A percentile compares a stretch with the other conserved stretches of the same genome.
Evolutionary conservation across 345 rosid species (phyloP).

Genomic region (Populus nigra): DNA sequence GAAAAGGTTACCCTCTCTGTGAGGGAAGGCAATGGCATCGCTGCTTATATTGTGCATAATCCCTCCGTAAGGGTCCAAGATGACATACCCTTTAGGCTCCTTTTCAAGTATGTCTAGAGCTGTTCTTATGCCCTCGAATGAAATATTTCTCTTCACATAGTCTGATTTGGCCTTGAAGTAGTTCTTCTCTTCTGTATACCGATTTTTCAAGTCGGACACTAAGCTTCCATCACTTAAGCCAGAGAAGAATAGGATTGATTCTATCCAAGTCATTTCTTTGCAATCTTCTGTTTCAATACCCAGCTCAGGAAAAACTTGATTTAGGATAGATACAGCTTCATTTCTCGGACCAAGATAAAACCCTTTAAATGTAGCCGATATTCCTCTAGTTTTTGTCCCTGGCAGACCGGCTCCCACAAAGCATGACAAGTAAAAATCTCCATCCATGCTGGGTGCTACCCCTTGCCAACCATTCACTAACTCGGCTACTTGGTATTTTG

Average conservation of each 20-base stretch:
- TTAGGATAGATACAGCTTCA: slow-evolving; percentile 3
- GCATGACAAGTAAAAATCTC: slow-evolving; percentile 25
- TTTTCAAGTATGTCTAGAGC: slow-evolving; percentile 18
- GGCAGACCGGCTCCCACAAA: slow-evolving; percentile 27
- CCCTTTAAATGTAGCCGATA: slow-evolving; percentile 31
- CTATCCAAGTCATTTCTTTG: slow-evolving; percentile 32
- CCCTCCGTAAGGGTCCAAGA: slow-evolving; percentile 32
- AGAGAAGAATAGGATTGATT: slow-evolving; percentile 24
- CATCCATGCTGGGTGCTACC: slow-evolving; percentile 14
- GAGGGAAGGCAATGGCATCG: slow-evolving; percentile 30
- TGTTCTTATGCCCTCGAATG: slow-evolving; percentile 4
- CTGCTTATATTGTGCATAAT: slow-evolving; percentile 18
- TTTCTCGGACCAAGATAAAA: slow-evolving; percentile 21
- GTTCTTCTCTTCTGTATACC: slow-evolving; percentile 5
- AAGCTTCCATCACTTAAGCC: slow-evolving; percentile 17
- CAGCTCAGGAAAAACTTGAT: slow-evolving; percentile 20
- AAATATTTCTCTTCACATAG: slow-evolving; percentile 19
- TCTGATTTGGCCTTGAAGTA: slow-evolving; percentile 31
- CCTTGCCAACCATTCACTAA: slow-evolving; percentile 28
- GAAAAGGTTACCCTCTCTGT: slow-evolving; percentile 22
- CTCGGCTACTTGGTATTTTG: slow-evolving; percentile 12
- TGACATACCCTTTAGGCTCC: slow-evolving; percentile 29
- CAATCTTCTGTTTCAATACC: slow-evolving; percentile 16
- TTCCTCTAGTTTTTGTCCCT: slow-evolving; percentile 3
- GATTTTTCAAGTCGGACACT: slow-evolving; percentile 14